A percentile compares a stretch with the other conserved stretches of the same genome.
Conservation (phyloP, 1,139 yeast species). For the Fermentozyma sake region DNA sequence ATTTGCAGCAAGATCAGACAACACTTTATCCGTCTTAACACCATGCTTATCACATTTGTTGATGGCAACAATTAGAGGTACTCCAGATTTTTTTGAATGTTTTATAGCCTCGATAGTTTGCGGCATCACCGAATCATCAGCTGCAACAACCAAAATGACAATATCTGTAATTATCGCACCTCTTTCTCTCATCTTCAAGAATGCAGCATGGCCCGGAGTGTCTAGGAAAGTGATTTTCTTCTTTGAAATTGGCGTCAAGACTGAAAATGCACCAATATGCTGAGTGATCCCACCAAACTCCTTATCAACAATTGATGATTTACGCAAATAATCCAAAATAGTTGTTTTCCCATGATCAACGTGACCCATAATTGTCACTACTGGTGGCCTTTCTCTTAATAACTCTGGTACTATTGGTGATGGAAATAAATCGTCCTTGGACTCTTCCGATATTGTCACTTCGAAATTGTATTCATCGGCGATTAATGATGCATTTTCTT, state of each 20-base stretch:
- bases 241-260: slow-evolving; percentile 67
- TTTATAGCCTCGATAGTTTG: slow-evolving; percentile 95
- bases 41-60: slow-evolving; percentile 88
- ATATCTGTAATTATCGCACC: slow-evolving; percentile 95
- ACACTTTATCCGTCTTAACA: slow-evolving; percentile 66
- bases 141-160: slow-evolving; percentile 91
- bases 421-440: slow-evolving; percentile 62
- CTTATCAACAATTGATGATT: slow-evolving; percentile 73
- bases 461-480: slow-evolving; percentile 88
- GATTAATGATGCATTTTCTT: slow-evolving; percentile 78
- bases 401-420: slow-evolving; percentile 32
- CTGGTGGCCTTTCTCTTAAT: slow-evolving; percentile 76
- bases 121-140: slow-evolving; percentile 97
- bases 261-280: slow-evolving; percentile 96
- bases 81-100: slow-evolving; percentile 82
- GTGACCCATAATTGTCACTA: slow-evolving; percentile 98
- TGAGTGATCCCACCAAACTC: slow-evolving; percentile 98
- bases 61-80: slow-evolving; percentile 85
- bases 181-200: slow-evolving; percentile 91
- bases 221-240: slow-evolving; percentile 84
- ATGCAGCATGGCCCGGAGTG: slow-evolving; percentile 98
- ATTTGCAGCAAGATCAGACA: slow-evolving; percentile 69
- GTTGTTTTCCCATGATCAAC: slow-evolving; percentile 99
- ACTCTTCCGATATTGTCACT: slow-evolving; percentile 53
- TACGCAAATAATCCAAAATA: slow-evolving; percentile 77